phyloP scores from a whole-genome alignment of 2,329 filamentous ascomycete genomes.

The Alternaria incomplexa region DNA sequence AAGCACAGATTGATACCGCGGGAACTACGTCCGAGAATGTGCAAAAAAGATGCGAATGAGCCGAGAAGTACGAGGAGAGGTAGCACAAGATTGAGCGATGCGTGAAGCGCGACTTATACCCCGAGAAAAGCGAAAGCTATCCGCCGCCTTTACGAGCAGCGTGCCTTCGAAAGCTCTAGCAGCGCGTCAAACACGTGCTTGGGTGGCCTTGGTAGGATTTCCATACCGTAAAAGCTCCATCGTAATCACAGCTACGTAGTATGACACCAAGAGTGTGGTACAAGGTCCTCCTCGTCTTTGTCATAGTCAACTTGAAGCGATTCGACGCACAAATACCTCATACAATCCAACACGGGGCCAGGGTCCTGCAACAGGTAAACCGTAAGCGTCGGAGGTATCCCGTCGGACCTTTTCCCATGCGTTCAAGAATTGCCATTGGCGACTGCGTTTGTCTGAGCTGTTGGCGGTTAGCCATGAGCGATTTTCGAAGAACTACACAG shows the following conservation, averaged over 20 bases:
- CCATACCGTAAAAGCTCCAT: constrained; percentile 11
- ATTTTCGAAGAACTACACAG: constrained; percentile 28
- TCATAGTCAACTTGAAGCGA: constrained; percentile 14
- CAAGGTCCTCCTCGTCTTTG: constrained; percentile 12
- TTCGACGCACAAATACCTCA: constrained; percentile 37
- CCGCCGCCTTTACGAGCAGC: not conserved
- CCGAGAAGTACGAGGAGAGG: constrained; percentile 10
- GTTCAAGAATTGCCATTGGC: constrained; percentile 15
- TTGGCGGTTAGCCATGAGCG: constrained; percentile 35
- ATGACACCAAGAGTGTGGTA: constrained; percentile 5
- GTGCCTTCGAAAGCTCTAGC: constrained; percentile 9
- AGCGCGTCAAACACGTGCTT: constrained; percentile 11
- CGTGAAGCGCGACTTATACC: constrained; percentile 16
- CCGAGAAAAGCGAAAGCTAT: not conserved
- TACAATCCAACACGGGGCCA: constrained; percentile 8
- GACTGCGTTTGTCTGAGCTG: constrained; percentile 21
- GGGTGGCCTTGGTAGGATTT: not conserved
- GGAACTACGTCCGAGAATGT: constrained; percentile 10
- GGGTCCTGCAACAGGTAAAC: constrained; percentile 15
- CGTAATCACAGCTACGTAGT: not conserved
- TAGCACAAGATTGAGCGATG: constrained; percentile 5
- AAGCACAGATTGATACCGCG: constrained; percentile 5
- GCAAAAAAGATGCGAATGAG: constrained; percentile 2
- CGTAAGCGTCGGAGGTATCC: constrained; percentile 11
- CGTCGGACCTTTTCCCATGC: constrained; percentile 9